Percentiles rank a stretch among this genome's conserved stretches.
phyloP scores from a whole-genome alignment of 495 filamentous ascomycete species.

The Viridothelium virens region DNA sequence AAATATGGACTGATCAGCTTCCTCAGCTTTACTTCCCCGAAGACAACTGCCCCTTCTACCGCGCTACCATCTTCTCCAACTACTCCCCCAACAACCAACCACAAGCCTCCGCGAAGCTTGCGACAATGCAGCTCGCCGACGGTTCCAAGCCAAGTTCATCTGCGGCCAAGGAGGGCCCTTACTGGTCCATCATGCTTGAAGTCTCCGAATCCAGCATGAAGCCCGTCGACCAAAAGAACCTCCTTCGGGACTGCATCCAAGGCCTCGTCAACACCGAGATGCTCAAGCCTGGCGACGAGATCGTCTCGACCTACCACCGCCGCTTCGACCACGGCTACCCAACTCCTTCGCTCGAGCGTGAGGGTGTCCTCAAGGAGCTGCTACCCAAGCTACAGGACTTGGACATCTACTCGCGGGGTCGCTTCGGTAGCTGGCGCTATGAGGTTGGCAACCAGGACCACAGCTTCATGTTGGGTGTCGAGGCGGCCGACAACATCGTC shows the following conservation, averaged over 20 bases:
- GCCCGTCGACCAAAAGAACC: constrained; percentile 72
- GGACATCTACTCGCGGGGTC: constrained; percentile 91
- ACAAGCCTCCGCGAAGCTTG: constrained; percentile 67
- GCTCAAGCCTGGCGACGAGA: constrained; percentile 83
- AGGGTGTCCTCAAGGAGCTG: constrained; percentile 85
- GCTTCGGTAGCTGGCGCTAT: constrained; percentile 97
- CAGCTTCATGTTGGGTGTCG: constrained; percentile 96
- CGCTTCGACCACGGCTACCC: constrained; percentile 99
- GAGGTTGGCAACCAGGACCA: constrained; percentile 95
- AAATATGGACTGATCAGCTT: background rate
- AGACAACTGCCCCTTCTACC: constrained; percentile 98
- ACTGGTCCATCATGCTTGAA: constrained; percentile 99
- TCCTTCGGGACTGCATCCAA: constrained; percentile 85
- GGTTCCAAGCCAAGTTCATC: constrained; percentile 66
- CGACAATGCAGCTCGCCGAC: constrained; percentile 75
- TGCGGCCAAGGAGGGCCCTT: constrained; percentile 73
- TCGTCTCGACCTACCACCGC: constrained; percentile 97
- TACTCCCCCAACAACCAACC: constrained; percentile 99
- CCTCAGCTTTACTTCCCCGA: constrained; percentile 94
- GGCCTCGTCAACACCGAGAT: constrained; percentile 96
- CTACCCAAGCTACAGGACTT: constrained; percentile 84
- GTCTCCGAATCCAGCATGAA: constrained; percentile 95
- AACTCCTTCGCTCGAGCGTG: constrained; percentile 88
- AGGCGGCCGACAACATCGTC: constrained; percentile 92
- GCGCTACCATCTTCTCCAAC: constrained; percentile 99